phyloP scores from a whole-genome alignment of 768 basidiomycete genomes.

The Sporobolomyces phaffii region DNA sequence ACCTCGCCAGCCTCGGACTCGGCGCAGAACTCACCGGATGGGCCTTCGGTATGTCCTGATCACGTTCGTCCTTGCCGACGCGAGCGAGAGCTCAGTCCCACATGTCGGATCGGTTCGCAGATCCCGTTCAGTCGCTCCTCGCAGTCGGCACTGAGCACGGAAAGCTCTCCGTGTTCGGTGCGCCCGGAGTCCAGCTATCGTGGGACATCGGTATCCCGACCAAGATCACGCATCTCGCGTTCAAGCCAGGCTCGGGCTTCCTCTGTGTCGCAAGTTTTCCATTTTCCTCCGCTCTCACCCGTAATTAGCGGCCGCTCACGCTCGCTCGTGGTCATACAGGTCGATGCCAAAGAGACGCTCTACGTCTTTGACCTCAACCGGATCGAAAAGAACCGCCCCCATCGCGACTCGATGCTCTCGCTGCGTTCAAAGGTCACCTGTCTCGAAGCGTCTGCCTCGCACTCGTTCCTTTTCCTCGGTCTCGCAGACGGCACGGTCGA shows the following conservation, averaged over 20 bases:
- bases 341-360: slow-evolving; percentile 46
- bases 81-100: background rate
- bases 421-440: slow-evolving; percentile 47
- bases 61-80: no score
- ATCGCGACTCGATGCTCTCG: slow-evolving; percentile 35
- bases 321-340: slow-evolving; percentile 48
- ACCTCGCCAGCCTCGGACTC: slow-evolving; percentile 19
- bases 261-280: slow-evolving; percentile 61
- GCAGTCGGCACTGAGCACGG: slow-evolving; percentile 61
- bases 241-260: slow-evolving; percentile 55
- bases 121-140: slow-evolving; percentile 47
- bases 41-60: slow-evolving; percentile 15
- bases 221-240: slow-evolving; percentile 58
- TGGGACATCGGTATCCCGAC: slow-evolving; percentile 52
- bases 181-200: slow-evolving; percentile 58
- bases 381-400: slow-evolving; percentile 36
- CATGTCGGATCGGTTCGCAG: slow-evolving; percentile 37
- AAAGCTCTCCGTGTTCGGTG: slow-evolving; percentile 60
- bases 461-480: slow-evolving; percentile 64
- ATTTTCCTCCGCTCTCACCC: background rate
- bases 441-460: slow-evolving; percentile 61
- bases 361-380: slow-evolving; percentile 39
- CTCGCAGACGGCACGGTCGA: slow-evolving; percentile 59
- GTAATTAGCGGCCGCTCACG: background rate
- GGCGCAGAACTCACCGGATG: slow-evolving; percentile 29